These are phyloP conservation scores for Dactylonectria estremocensis DNA, from an alignment of 2,329 filamentous ascomycete genomes.

Conservation along the genomic window DNA sequence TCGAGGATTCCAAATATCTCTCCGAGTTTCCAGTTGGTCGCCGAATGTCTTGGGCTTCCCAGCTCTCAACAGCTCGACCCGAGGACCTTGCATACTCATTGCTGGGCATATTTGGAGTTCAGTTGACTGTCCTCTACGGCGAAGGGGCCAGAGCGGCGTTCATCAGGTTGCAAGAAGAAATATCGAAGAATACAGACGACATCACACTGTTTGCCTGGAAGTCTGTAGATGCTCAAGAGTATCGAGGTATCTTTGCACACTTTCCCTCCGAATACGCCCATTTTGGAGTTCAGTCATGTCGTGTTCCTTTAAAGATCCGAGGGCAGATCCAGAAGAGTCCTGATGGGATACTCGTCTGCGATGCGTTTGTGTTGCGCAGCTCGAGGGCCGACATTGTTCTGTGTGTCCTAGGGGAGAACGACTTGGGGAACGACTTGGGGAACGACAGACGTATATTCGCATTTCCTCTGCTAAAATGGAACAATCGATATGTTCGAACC, in stretches of 20 bases:
- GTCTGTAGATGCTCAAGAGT: not conserved
- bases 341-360: not conserved
- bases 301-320: not conserved
- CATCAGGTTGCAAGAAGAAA: constrained; percentile 44
- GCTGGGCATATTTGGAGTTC: constrained; percentile 49
- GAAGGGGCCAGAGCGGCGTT: constrained; percentile 47
- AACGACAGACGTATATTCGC: too few species aligned
- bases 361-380: not conserved
- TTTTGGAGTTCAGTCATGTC: not conserved
- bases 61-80: constrained; percentile 24
- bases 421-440: too few species aligned
- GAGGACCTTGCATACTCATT: constrained; percentile 50
- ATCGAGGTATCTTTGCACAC: constrained; percentile 3
- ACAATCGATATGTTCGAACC: too few species aligned
- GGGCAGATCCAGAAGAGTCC: not conserved
- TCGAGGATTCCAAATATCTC: not conserved
- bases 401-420: not conserved
- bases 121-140: constrained; percentile 49
- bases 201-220: constrained; percentile 13
- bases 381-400: not conserved
- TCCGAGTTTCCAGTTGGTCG: not conserved
- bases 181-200: constrained; percentile 17
- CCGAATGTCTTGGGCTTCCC: constrained; percentile 17
- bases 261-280: constrained; percentile 7
- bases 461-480: too few species aligned